Conservation (phyloP, 495 filamentous ascomycete species). For the Talaromyces thailandensis region DNA sequence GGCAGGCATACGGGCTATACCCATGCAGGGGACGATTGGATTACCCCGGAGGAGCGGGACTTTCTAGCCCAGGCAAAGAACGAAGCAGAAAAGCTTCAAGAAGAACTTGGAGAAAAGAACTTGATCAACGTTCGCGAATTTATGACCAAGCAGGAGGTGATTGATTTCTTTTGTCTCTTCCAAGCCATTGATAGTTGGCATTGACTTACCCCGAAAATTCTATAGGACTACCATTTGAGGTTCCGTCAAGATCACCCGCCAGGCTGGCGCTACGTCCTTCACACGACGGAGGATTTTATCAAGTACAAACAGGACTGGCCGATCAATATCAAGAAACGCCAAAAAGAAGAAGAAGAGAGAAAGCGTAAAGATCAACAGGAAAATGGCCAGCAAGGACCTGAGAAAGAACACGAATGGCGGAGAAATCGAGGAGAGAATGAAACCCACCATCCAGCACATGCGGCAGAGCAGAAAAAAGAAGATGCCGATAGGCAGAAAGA, state of each 20-base stretch:
- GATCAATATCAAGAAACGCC: constrained; percentile 10
- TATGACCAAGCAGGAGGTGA: constrained; percentile 11
- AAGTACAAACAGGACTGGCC: constrained; percentile 12
- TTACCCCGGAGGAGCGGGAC: not conserved
- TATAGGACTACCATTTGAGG: constrained; percentile 12
- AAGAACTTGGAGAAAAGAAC: constrained; percentile 12
- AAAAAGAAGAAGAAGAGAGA: constrained; percentile 2
- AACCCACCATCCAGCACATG: not conserved
- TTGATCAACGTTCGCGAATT: constrained; percentile 13
- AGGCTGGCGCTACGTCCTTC: constrained; percentile 12
- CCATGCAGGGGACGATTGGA: constrained; percentile 8
- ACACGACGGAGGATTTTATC: constrained; percentile 13
- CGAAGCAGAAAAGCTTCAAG: constrained; percentile 15
- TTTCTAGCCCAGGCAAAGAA: not conserved
- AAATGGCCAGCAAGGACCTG: constrained; percentile 3
- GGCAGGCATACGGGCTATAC: constrained; percentile 11
- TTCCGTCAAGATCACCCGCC: constrained; percentile 11
- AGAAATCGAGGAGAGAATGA: constrained; percentile 2
- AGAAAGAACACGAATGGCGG: constrained; percentile 11
- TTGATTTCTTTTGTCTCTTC: not conserved
- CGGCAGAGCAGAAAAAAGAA: not conserved
- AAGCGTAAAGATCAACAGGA: constrained; percentile 7
- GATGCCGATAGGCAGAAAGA: not conserved
- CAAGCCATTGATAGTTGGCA: not conserved
- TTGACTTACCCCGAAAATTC: not conserved